A percentile compares a stretch with the other conserved stretches of the same genome.
Conservation (phyloP, 805 yeast genomes). For the Ogataea nakhonphanomensis region DNA sequence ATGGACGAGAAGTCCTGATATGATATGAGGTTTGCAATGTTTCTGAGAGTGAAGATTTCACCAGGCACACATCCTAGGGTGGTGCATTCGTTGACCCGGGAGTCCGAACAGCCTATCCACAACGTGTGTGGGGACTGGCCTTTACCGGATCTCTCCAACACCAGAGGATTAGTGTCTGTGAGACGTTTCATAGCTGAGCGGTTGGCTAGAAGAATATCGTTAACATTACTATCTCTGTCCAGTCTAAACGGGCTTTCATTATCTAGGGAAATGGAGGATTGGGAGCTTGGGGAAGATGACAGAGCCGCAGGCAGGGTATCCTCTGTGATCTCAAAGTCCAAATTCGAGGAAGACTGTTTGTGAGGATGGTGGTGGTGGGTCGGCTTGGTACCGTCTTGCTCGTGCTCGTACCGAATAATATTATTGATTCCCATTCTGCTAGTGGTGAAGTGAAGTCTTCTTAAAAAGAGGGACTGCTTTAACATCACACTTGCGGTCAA, state of each 20-base stretch:
- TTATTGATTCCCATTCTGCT: slow-evolving; percentile 26
- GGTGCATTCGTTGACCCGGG: slow-evolving; percentile 79
- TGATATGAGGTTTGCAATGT: slow-evolving; percentile 76
- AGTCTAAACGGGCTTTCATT: slow-evolving; percentile 40
- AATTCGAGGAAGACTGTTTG: background rate
- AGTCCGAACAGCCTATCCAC: slow-evolving; percentile 94
- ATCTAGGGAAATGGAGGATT: slow-evolving; percentile 7
- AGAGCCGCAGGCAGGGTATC: slow-evolving; percentile 2
- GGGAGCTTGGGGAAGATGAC: slow-evolving; percentile 10
- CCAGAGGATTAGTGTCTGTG: slow-evolving; percentile 48
- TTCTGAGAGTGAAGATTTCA: slow-evolving; percentile 83
- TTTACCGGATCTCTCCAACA: slow-evolving; percentile 61
- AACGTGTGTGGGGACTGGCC: slow-evolving; percentile 93
- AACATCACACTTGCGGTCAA: slow-evolving; percentile 2
- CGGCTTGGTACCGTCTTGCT: slow-evolving; percentile 12
- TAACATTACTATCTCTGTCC: slow-evolving; percentile 43
- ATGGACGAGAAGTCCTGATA: slow-evolving; percentile 68
- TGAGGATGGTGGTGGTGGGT: slow-evolving; percentile 11
- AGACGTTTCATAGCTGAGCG: slow-evolving; percentile 44
- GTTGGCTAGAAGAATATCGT: slow-evolving; percentile 49
- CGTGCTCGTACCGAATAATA: slow-evolving; percentile 26
- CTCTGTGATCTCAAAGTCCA: background rate
- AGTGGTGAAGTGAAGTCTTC: slow-evolving; percentile 7
- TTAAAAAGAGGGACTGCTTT: background rate
- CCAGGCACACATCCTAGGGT: slow-evolving; percentile 80